These are phyloP conservation scores for Wilcoxina mikolae DNA, from an alignment of 495 filamentous ascomycete genomes.

Conservation along the genomic window DNA sequence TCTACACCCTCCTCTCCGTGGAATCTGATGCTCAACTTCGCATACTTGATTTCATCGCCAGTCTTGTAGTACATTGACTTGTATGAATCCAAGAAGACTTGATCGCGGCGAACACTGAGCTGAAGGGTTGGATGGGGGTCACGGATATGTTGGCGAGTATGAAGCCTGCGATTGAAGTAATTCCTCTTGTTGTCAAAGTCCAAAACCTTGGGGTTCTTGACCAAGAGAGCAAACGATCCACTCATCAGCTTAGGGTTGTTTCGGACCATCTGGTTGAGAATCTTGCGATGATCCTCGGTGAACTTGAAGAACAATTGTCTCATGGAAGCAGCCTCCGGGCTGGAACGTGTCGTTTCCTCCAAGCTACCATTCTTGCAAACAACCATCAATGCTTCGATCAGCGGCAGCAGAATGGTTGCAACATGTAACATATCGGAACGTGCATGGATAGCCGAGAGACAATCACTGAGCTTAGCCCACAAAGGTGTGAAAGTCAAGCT, in stretches of 20 bases:
- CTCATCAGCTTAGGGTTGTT: slow-evolving; percentile 97
- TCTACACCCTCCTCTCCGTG: slow-evolving; percentile 95
- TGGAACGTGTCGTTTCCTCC: slow-evolving; percentile 42
- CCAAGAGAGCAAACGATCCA: slow-evolving; percentile 83
- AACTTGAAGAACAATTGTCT: slow-evolving; percentile 94
- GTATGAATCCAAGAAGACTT: slow-evolving; percentile 97
- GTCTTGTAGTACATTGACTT: slow-evolving; percentile 89
- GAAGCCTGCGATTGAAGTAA: slow-evolving; percentile 89
- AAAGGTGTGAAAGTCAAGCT: slow-evolving; percentile 75
- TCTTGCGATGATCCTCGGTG: slow-evolving; percentile 94
- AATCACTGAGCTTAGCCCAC: slow-evolving; percentile 90
- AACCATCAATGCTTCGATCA: slow-evolving; percentile 96
- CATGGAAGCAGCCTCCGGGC: slow-evolving; percentile 59
- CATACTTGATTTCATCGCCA: slow-evolving; percentile 92
- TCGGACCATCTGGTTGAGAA: slow-evolving; percentile 93
- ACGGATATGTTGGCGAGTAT: slow-evolving; percentile 53
- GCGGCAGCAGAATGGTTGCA: slow-evolving; percentile 80
- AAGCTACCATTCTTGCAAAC: slow-evolving; percentile 92
- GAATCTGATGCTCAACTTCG: slow-evolving; percentile 95
- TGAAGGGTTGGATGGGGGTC: slow-evolving; percentile 57
- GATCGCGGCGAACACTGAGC: slow-evolving; percentile 76
- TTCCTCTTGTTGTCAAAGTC: slow-evolving; percentile 99
- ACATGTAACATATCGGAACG: slow-evolving; percentile 93
- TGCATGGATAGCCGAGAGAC: slow-evolving; percentile 71
- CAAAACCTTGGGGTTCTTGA: slow-evolving; percentile 96